Evolutionary conservation across 1,284 basidiomycete species (phyloP).

Genomic region (Marasmius oreades): DNA sequence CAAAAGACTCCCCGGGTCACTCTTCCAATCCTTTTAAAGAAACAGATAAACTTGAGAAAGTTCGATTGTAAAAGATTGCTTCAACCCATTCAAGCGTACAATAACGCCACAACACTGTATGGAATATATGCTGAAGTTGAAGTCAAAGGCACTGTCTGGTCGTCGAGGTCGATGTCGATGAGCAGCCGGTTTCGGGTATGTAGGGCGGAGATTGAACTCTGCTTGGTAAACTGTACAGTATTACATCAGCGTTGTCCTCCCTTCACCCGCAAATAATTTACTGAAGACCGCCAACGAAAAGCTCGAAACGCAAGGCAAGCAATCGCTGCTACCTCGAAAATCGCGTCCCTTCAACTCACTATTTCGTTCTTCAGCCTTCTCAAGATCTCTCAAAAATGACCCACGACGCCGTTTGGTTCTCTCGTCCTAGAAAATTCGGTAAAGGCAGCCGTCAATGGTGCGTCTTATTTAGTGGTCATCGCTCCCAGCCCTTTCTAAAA

Average conservation of each 20-base stretch:
- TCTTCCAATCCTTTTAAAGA: too few relatives aligned
- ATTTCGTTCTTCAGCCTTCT: conserved; percentile 11
- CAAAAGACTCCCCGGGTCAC: too few relatives aligned
- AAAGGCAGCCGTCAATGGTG: conserved; percentile 95
- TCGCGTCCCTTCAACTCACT: neutral
- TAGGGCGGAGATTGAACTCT: conserved; percentile 20
- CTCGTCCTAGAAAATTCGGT: conserved; percentile 91
- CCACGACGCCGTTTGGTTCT: conserved; percentile 91
- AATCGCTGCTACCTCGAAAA: neutral
- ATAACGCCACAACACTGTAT: too few relatives aligned
- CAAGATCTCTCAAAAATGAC: conserved; percentile 61
- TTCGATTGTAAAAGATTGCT: too few relatives aligned
- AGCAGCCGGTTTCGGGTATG: neutral
- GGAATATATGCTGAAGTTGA: too few relatives aligned
- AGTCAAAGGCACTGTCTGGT: neutral
- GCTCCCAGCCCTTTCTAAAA: neutral
- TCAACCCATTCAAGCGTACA: too few relatives aligned
- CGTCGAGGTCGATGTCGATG: neutral
- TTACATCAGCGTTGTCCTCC: conserved; percentile 12
- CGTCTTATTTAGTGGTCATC: conserved; percentile 22
- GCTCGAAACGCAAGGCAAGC: neutral
- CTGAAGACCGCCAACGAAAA: neutral
- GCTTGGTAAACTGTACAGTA: conserved; percentile 30
- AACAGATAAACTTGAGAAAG: too few relatives aligned
- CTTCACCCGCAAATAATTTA: neutral